Conservation (phyloP, 2,329 filamentous ascomycete species). For the Catunica adiposa region DNA sequence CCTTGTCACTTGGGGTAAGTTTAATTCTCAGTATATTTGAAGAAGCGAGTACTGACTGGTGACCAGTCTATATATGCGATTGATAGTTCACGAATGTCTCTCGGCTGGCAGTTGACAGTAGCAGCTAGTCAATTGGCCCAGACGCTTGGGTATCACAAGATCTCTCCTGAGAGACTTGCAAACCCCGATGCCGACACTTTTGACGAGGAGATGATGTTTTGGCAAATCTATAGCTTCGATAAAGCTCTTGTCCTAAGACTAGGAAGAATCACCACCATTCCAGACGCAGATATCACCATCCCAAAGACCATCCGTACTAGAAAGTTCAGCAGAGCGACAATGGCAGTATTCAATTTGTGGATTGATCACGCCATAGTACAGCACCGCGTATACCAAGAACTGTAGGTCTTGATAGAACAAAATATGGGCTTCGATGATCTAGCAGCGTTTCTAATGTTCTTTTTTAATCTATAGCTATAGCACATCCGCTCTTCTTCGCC, state of each 20-base stretch:
- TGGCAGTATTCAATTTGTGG: constrained; percentile 34
- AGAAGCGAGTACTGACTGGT: constrained; percentile 9
- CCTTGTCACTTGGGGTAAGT: constrained; percentile 40
- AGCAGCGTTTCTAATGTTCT: not conserved
- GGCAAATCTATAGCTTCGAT: constrained; percentile 39
- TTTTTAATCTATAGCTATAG: constrained; percentile 29
- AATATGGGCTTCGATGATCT: not conserved
- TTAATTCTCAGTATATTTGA: not conserved
- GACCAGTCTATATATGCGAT: constrained; percentile 42
- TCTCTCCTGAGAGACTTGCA: not conserved
- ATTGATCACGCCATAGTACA: constrained; percentile 39
- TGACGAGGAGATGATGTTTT: constrained; percentile 26
- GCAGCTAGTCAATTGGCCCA: constrained; percentile 44
- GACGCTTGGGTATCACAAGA: constrained; percentile 43
- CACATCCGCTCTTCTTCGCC: constrained; percentile 27
- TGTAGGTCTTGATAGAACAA: constrained; percentile 19
- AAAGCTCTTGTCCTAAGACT: constrained; percentile 41
- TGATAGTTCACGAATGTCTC: constrained; percentile 43
- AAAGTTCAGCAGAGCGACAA: constrained; percentile 21
- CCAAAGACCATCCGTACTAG: constrained; percentile 28
- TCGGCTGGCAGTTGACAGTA: constrained; percentile 47
- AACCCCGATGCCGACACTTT: not conserved
- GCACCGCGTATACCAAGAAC: constrained; percentile 39
- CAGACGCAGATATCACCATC: constrained; percentile 42
- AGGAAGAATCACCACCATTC: constrained; percentile 40